Conservation (phyloP, 2,329 filamentous ascomycete genomes). For the Colletotrichum sp. region DNA sequence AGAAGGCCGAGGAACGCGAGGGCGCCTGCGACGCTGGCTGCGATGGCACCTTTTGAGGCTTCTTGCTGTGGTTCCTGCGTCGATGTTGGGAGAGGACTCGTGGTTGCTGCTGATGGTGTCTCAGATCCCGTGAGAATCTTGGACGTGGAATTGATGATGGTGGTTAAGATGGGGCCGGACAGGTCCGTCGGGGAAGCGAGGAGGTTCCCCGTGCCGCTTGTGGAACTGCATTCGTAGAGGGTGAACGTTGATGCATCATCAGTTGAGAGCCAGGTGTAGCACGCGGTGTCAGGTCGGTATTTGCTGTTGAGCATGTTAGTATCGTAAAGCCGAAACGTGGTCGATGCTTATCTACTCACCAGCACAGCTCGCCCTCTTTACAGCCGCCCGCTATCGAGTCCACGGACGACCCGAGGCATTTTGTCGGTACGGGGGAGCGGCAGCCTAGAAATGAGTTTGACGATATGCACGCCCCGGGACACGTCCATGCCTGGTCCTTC, state of each 20-base stretch:
- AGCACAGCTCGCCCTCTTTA: background rate
- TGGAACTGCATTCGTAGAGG: background rate
- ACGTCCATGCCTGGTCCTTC: background rate
- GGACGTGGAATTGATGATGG: background rate
- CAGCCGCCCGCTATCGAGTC: background rate
- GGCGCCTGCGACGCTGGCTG: background rate
- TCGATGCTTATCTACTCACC: background rate
- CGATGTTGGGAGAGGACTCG: background rate
- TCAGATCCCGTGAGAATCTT: background rate
- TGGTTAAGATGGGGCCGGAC: background rate
- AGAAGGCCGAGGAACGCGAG: background rate
- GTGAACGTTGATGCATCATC: background rate
- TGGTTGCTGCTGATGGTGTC: background rate
- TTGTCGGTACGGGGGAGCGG: background rate
- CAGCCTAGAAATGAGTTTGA: constrained; percentile 5
- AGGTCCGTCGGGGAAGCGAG: background rate
- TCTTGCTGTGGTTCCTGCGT: background rate
- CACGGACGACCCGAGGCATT: background rate
- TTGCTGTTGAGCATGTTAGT: background rate
- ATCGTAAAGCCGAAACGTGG: too few species aligned
- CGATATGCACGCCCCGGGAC: background rate
- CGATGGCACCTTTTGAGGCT: background rate
- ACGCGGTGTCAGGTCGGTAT: background rate
- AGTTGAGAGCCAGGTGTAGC: background rate
- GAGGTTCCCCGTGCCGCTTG: background rate